Evolutionary conservation across 2,329 filamentous ascomycete genomes (phyloP).

Genomic region (Claviceps fusiformis): DNA sequence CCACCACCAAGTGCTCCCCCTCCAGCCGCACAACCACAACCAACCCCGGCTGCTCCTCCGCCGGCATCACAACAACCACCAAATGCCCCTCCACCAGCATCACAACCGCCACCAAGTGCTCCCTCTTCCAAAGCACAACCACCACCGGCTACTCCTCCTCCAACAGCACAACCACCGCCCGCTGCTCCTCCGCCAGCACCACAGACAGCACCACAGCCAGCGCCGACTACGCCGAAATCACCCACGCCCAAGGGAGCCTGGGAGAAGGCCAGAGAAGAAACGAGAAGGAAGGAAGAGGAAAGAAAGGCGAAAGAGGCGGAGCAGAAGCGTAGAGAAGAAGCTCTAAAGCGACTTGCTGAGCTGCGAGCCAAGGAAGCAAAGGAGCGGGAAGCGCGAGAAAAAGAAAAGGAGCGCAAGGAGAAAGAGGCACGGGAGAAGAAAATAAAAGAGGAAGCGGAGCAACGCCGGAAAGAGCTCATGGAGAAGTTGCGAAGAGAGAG

Average conservation of each 20-base stretch:
- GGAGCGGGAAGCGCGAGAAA: conserved; percentile 30
- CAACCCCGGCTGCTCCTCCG: not conserved
- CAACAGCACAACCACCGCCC: conserved; percentile 5
- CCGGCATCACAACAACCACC: not conserved
- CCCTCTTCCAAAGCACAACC: not conserved
- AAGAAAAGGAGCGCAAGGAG: conserved; percentile 23
- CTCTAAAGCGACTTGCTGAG: conserved; percentile 37
- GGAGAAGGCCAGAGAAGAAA: conserved; percentile 59
- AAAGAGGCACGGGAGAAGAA: conserved; percentile 22
- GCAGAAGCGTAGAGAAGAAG: conserved; percentile 44
- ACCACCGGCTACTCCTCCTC: conserved; percentile 1
- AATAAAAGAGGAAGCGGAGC: conserved; percentile 22
- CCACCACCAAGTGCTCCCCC: not conserved
- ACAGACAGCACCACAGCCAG: conserved; percentile 11
- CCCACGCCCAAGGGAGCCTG: conserved; percentile 35
- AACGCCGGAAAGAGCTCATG: conserved; percentile 12
- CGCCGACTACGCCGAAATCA: conserved; percentile 8
- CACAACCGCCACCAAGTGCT: not conserved
- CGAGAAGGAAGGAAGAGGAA: conserved; percentile 48
- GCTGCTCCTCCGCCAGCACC: conserved; percentile 5
- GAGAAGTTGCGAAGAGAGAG: conserved; percentile 15
- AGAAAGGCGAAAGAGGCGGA: conserved; percentile 48
- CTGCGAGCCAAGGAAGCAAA: conserved; percentile 41
- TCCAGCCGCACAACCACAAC: conserved; percentile 2
- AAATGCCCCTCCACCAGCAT: not conserved